Conservation (phyloP, 1,284 basidiomycete species). For the Malassezia arunalokei region DNA sequence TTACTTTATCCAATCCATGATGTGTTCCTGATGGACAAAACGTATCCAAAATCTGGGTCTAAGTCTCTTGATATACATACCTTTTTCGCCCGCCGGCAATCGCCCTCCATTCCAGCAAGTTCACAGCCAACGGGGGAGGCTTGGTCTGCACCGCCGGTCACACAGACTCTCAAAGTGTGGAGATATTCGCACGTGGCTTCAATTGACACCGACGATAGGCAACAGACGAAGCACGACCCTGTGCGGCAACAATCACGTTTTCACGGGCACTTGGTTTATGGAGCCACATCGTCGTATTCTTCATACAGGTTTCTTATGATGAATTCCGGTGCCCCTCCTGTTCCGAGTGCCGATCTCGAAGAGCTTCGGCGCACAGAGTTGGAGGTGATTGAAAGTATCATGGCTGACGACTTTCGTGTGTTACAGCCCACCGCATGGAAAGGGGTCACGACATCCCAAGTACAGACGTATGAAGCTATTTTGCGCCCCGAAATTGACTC, state of each 20-base stretch:
- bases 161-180: too few relatives aligned
- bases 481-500: conserved; percentile 31
- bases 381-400: conserved; percentile 34
- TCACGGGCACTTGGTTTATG: too few relatives aligned
- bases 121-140: neutral
- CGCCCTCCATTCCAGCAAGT: conserved; percentile 4
- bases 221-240: too few relatives aligned
- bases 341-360: conserved; percentile 21
- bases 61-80: neutral
- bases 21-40: conserved; percentile 30
- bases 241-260: too few relatives aligned
- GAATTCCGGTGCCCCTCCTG: neutral
- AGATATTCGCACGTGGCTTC: too few relatives aligned
- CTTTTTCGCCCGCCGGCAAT: conserved; percentile 13
- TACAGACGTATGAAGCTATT: conserved; percentile 28
- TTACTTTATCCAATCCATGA: conserved; percentile 38
- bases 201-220: too few relatives aligned
- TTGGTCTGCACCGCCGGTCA: too few relatives aligned
- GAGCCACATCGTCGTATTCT: too few relatives aligned
- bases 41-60: conserved; percentile 31
- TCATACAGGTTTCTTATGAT: too few relatives aligned
- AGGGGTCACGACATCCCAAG: conserved; percentile 18
- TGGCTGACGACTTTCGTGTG: conserved; percentile 28
- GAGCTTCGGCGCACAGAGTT: conserved; percentile 35
- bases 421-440: conserved; percentile 29